Evolutionary conservation across 768 basidiomycete species (phyloP).

Genomic region (Tephrocybe sp.): DNA sequence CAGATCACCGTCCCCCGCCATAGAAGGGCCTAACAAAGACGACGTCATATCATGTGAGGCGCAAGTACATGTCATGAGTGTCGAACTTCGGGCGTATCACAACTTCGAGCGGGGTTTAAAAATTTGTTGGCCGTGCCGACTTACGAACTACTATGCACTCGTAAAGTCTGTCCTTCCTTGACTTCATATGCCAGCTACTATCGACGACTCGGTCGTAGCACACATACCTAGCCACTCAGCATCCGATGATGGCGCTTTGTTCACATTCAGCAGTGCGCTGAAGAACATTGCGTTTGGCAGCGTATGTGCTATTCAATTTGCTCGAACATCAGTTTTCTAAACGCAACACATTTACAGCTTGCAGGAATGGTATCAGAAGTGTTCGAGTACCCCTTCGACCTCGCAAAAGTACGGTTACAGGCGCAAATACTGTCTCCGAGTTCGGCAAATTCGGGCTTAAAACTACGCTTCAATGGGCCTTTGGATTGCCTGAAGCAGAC

Average conservation of each 20-base stretch:
- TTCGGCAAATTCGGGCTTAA: conserved; percentile 34
- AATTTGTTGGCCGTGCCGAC: neutral
- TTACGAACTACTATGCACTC: conserved; percentile 2
- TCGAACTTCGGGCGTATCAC: too few relatives aligned
- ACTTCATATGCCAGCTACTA: conserved; percentile 13
- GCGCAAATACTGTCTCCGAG: conserved; percentile 63
- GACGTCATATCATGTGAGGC: too few relatives aligned
- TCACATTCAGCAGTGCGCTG: conserved; percentile 25
- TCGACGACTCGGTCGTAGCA: conserved; percentile 15
- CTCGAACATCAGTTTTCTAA: neutral
- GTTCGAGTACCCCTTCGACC: conserved; percentile 91
- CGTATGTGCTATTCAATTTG: conserved; percentile 28
- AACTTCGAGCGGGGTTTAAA: too few relatives aligned
- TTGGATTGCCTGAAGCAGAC: conserved; percentile 88
- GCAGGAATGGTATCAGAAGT: conserved; percentile 87
- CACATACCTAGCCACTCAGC: neutral
- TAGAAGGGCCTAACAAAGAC: too few relatives aligned
- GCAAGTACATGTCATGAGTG: too few relatives aligned
- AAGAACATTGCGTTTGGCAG: conserved; percentile 52
- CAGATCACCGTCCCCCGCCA: too few relatives aligned
- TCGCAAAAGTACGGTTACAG: conserved; percentile 90
- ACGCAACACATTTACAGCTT: conserved; percentile 37
- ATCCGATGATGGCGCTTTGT: conserved; percentile 9
- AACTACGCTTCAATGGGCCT: conserved; percentile 78
- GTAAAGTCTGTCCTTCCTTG: neutral